Base-by-base conservation (phyloP, 2,329 filamentous ascomycete genomes). In the Cladorrhinum sp. region DNA sequence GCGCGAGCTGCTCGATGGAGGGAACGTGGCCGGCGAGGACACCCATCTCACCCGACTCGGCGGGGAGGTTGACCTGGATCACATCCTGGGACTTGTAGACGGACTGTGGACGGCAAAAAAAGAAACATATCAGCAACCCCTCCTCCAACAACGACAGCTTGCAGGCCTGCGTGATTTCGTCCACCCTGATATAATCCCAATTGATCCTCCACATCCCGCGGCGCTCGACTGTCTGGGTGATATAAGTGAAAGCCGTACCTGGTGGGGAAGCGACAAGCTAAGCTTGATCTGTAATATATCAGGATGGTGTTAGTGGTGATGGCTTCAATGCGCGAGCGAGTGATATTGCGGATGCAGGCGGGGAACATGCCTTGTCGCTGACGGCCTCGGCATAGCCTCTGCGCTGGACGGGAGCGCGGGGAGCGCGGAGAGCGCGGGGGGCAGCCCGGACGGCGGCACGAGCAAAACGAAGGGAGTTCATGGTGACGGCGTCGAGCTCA, bases 11-110 rank as follows among this genome's bases (percentile, higher is more conserved):
- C 85, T 99, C 95, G 75, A 99, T 98, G 65, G 93, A 92, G 67
- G 95, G 93, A 73, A 99, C 95, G 86, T 99, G 95, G 85, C 95
- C 96, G 77, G 95, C 95, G 75, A 99, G 90, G 72, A 99, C 89
- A 90, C 95, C 95, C 95, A 99, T 99, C 73, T 98, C 95, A 77
- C 95, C 95, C 65, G 93, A 96, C 79, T 96, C 95, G 74, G 95
- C 95, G 77, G 95, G 90, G 74, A 99, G 89, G 86, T 99, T 99
- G 84, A 99, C 95, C 84, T 99, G 95, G 74, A 98, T 88, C 75
- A 87, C 84, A 74, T 85, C 83, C 72, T 86, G 80, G 70, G 80
- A 87, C 78, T 84, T 85, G 82, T 85, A 88, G 79, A 88, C 80
- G 72, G 88, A 80, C 90, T 92, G 38, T 56, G 25, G 74, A 45